Conservation (phyloP, 2,329 filamentous ascomycete species). For the Ceratocystis diversiconidia region DNA sequence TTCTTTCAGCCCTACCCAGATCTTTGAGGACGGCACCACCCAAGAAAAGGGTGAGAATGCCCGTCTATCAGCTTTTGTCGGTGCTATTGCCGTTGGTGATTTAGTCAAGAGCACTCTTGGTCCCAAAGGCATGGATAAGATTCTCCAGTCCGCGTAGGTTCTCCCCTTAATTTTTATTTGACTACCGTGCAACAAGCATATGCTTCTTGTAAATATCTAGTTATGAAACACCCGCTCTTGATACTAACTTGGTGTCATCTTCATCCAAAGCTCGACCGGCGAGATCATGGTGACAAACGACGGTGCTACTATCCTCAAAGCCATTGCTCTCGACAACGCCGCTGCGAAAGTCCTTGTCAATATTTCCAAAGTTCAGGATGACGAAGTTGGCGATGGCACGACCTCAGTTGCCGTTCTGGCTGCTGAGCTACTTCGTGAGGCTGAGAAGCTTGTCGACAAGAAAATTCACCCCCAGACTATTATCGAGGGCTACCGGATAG, state of each 20-base stretch:
- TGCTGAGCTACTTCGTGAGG: conserved; percentile 87
- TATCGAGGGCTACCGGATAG: conserved; percentile 98
- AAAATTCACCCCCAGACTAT: conserved; percentile 99
- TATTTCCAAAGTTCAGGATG: conserved; percentile 98
- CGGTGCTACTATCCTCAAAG: conserved; percentile 94
- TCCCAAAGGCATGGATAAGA: conserved; percentile 99
- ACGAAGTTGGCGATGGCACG: conserved; percentile 95
- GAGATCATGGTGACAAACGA: conserved; percentile 99
- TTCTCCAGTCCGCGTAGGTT: conserved; percentile 77
- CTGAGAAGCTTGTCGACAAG: conserved; percentile 91
- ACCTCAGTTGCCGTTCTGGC: conserved; percentile 95
- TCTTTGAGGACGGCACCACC: conserved; percentile 91
- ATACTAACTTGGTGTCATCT: background rate
- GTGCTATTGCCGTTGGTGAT: conserved; percentile 93
- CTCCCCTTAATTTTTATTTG: background rate
- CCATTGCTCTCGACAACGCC: conserved; percentile 95
- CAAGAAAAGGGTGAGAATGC: conserved; percentile 99
- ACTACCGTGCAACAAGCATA: too few species aligned
- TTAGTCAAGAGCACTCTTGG: conserved; percentile 94
- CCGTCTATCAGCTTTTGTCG: conserved; percentile 93
- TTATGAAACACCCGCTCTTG: conserved; percentile 1
- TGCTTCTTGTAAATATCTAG: background rate
- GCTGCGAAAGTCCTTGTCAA: conserved; percentile 97
- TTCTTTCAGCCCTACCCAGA: conserved; percentile 81
- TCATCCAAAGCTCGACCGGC: conserved; percentile 58